Evolutionary conservation across 176 grass and related monocot genomes (phyloP).

Genomic region (Aegilops longissima): DNA sequence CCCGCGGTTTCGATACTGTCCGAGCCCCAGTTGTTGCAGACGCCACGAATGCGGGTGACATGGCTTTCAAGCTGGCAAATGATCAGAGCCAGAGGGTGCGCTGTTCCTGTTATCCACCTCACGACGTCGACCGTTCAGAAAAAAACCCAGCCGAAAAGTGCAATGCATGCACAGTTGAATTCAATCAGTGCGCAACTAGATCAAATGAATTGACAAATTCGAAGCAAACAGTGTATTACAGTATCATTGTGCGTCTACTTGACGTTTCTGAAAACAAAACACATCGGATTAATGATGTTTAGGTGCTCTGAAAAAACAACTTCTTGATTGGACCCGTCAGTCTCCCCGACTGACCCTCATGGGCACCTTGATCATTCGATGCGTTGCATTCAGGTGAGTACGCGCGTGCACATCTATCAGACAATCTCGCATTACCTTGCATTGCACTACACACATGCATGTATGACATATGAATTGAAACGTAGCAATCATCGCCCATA

Average conservation of each 20-base stretch:
- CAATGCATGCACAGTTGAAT: not conserved
- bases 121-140: not conserved
- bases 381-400: not conserved
- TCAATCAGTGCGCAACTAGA: too few relatives aligned
- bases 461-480: not conserved
- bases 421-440: constrained; percentile 23
- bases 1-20: not conserved
- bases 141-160: too few relatives aligned
- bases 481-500: constrained; percentile 14
- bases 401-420: not conserved
- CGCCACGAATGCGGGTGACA: not conserved
- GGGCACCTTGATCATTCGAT: not conserved
- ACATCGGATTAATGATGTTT: not conserved
- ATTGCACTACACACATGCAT: constrained; percentile 36
- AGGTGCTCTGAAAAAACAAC: not conserved
- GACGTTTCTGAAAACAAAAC: not conserved
- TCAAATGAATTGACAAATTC: too few relatives aligned
- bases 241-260: not conserved
- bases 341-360: not conserved
- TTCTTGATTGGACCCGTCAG: not conserved
- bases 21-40: not conserved
- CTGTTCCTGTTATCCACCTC: not conserved
- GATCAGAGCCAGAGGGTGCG: not conserved
- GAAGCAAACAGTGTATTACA: too few relatives aligned
- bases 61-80: not conserved